phyloP scores from a whole-genome alignment of 148 eudicot species.

The Diospyros kaki region DNA sequence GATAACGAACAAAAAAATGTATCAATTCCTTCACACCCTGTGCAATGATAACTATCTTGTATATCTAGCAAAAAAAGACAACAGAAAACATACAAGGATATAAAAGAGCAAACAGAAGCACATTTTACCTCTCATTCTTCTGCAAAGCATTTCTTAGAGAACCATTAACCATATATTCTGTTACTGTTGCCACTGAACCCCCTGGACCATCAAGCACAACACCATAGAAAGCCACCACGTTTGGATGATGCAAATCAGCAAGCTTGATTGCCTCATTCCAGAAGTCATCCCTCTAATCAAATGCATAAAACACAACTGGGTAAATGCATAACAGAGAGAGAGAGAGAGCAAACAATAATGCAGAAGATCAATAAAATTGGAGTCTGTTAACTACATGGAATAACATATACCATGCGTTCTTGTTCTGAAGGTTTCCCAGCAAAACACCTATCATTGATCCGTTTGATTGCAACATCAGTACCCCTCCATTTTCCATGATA shows the following conservation, averaged over 20 bases:
- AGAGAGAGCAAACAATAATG: neutral
- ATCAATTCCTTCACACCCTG: neutral
- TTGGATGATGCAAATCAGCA: constrained; percentile 95
- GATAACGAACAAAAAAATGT: neutral
- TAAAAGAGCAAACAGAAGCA: neutral
- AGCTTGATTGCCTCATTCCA: constrained; percentile 97
- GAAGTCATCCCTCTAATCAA: constrained; percentile 71
- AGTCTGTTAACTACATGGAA: neutral
- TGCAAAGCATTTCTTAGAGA: constrained; percentile 87
- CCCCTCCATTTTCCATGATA: constrained; percentile 99
- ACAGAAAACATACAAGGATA: neutral
- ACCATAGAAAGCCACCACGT: constrained; percentile 95
- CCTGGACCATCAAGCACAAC: constrained; percentile 97
- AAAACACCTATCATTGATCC: constrained; percentile 89
- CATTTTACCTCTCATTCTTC: constrained; percentile 66
- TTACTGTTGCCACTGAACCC: constrained; percentile 92
- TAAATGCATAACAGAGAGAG: neutral
- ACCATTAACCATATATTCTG: constrained; percentile 97
- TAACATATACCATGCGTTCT: constrained; percentile 69
- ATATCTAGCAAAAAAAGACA: neutral
- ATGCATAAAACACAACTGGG: constrained; percentile 7
- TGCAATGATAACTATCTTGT: neutral
- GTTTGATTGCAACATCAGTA: constrained; percentile 91
- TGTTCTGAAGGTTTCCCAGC: constrained; percentile 87
- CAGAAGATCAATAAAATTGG: neutral